phyloP scores from a whole-genome alignment of 2,329 filamentous ascomycete genomes.

The Aspergillus sp. region DNA sequence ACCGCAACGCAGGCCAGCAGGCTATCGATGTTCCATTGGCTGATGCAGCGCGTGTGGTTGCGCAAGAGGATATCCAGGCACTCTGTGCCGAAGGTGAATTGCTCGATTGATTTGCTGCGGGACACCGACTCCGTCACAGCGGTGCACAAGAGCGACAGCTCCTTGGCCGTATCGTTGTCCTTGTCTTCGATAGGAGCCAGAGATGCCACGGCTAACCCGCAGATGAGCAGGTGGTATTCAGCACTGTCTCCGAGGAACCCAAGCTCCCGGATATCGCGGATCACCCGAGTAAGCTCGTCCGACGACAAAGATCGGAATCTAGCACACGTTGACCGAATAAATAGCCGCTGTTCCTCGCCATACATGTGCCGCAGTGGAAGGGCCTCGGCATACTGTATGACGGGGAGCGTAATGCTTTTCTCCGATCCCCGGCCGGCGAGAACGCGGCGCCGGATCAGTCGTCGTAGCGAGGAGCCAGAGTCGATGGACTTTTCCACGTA shows the following conservation, averaged over 20 bases:
- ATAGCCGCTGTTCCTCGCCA: conserved; percentile 38
- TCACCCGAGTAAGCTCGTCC: conserved; percentile 28
- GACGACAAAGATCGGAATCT: conserved; percentile 35
- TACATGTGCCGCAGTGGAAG: conserved; percentile 38
- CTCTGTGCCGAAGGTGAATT: conserved; percentile 42
- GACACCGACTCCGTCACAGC: conserved; percentile 32
- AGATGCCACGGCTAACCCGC: conserved; percentile 35
- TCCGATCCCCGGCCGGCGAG: conserved; percentile 30
- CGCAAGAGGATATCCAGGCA: conserved; percentile 41
- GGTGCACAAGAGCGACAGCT: conserved; percentile 38
- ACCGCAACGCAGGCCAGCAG: conserved; percentile 40
- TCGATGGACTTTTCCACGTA: conserved; percentile 36
- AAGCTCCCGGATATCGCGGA: conserved; percentile 31
- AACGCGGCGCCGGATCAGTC: conserved; percentile 35
- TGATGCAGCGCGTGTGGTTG: conserved; percentile 40
- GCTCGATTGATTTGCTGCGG: conserved; percentile 34
- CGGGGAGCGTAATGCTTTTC: conserved; percentile 27
- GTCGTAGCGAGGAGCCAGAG: conserved; percentile 26
- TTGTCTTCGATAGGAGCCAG: conserved; percentile 38
- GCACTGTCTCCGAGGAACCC: conserved; percentile 30
- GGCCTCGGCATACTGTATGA: conserved; percentile 35
- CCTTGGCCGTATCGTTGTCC: conserved; percentile 34
- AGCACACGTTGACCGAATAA: conserved; percentile 35
- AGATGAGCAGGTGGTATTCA: conserved; percentile 35
- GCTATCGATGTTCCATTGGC: conserved; percentile 47